These are phyloP conservation scores for Clitopilus hobsonii DNA, from an alignment of 768 basidiomycete species.

Conservation along the genomic window DNA sequence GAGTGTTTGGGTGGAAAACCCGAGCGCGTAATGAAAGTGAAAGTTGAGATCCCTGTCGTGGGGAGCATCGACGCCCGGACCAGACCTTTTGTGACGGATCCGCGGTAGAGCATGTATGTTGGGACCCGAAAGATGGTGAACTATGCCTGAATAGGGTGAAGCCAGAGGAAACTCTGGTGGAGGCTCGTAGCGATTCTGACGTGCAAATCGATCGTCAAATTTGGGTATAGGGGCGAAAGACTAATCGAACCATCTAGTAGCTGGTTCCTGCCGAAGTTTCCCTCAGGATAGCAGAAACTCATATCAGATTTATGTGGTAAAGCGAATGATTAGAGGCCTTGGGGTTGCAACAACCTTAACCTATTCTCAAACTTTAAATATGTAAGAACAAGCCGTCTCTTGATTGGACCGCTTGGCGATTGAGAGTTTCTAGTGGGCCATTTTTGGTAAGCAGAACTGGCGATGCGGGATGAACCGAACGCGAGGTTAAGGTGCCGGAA, in stretches of 20 bases:
- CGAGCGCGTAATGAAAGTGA: slow-evolving; percentile 50
- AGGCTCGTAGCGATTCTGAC: slow-evolving; percentile 94
- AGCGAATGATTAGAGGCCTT: slow-evolving; percentile 92
- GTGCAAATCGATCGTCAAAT: slow-evolving; percentile 95
- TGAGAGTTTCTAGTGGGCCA: slow-evolving; percentile 79
- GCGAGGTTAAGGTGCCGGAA: slow-evolving; percentile 74
- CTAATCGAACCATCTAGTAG: slow-evolving; percentile 94
- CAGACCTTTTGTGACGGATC: slow-evolving; percentile 69
- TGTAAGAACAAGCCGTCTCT: slow-evolving; percentile 52
- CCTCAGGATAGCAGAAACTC: slow-evolving; percentile 36
- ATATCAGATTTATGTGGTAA: slow-evolving; percentile 64
- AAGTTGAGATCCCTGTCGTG: slow-evolving; percentile 90
- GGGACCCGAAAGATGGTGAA: slow-evolving; percentile 90
- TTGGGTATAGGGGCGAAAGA: slow-evolving; percentile 96
- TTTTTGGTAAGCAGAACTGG: slow-evolving; percentile 72
- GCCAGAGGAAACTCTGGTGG: slow-evolving; percentile 96
- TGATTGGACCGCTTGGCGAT: slow-evolving; percentile 78
- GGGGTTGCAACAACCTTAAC: slow-evolving; percentile 87
- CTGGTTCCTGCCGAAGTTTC: slow-evolving; percentile 92
- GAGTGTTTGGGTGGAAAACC: slow-evolving; percentile 73
- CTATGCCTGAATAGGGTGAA: slow-evolving; percentile 87
- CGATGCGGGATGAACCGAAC: slow-evolving; percentile 70
- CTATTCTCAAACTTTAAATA: slow-evolving; percentile 61
- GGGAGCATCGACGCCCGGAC: slow-evolving; percentile 74
- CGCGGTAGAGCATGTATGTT: slow-evolving; percentile 80